Percentiles rank a stretch among this genome's conserved stretches.
phyloP scores from a whole-genome alignment of 2,329 filamentous ascomycete species.

The Cercospora citrullina region DNA sequence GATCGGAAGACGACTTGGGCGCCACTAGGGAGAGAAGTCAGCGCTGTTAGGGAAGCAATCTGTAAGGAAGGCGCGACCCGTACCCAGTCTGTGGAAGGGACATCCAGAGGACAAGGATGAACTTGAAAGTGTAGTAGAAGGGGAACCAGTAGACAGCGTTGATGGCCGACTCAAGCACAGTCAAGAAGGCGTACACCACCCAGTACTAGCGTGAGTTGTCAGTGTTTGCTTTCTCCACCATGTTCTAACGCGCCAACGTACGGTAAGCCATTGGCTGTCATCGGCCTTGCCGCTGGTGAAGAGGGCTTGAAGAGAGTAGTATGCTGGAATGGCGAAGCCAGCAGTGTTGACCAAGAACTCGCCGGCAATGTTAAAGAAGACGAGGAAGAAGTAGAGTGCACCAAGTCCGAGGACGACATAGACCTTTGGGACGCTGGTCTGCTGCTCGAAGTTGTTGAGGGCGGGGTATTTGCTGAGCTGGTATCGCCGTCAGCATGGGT shows the following conservation, averaged over 20 bases:
- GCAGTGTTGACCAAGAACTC: conserved; percentile 85
- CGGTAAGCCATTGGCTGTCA: conserved; percentile 76
- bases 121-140: conserved; percentile 99
- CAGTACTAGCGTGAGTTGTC: conserved; percentile 62
- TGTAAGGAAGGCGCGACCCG: conserved; percentile 41
- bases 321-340: conserved; percentile 78
- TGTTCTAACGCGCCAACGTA: conserved; percentile 25
- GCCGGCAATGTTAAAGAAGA: conserved; percentile 88
- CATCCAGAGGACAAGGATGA: conserved; percentile 95
- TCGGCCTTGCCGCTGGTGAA: conserved; percentile 71
- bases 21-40: conserved; percentile 59
- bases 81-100: conserved; percentile 92
- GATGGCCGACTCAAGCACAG: conserved; percentile 77
- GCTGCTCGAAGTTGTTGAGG: conserved; percentile 83
- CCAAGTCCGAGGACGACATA: conserved; percentile 76
- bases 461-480: conserved; percentile 83
- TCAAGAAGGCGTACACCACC: conserved; percentile 82
- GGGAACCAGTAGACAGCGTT: conserved; percentile 91
- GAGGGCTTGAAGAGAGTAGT: conserved; percentile 78
- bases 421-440: conserved; percentile 79
- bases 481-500: neutral
- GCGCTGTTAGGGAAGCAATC: conserved; percentile 8
- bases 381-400: conserved; percentile 83
- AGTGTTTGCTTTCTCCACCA: conserved; percentile 11
- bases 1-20: conserved; percentile 96